A percentile compares a stretch with the other conserved stretches of the same genome.
phyloP scores from a whole-genome alignment of 2,329 filamentous ascomycete genomes.

The Pseudogymnoascus sp. region DNA sequence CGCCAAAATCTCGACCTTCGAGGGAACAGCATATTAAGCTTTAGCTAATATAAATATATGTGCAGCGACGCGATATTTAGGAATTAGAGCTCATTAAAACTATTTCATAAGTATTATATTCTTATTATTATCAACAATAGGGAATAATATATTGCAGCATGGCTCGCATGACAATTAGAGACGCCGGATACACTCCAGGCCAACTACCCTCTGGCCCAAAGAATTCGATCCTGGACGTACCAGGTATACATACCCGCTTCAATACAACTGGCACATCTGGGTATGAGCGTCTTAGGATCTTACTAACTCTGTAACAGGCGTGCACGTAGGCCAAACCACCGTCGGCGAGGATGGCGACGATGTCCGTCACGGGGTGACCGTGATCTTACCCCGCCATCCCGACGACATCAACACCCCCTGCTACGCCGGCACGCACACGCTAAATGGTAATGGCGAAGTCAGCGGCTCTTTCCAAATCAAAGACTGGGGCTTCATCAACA shows the following conservation, averaged over 20 bases:
- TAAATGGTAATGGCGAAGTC: conserved; percentile 27
- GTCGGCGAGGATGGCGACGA: conserved; percentile 22
- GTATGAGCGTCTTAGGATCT: not conserved
- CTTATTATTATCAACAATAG: not conserved
- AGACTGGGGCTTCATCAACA: conserved; percentile 27
- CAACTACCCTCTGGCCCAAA: conserved; percentile 21
- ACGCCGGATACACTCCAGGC: conserved; percentile 24
- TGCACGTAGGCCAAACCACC: conserved; percentile 25
- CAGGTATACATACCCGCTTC: conserved; percentile 14
- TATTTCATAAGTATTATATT: not conserved
- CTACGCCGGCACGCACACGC: conserved; percentile 23
- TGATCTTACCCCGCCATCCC: conserved; percentile 24
- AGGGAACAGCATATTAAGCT: not conserved
- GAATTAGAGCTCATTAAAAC: not conserved
- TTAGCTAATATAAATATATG: not conserved
- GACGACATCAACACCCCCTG: conserved; percentile 24
- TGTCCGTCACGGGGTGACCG: conserved; percentile 23
- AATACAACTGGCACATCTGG: not conserved
- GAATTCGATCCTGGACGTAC: conserved; percentile 27
- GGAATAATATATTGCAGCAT: conserved; percentile 5
- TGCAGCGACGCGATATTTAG: not conserved
- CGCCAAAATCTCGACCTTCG: not conserved
- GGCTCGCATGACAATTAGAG: conserved; percentile 22
- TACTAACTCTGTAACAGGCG: conserved; percentile 15
- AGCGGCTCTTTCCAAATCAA: conserved; percentile 24